Conservation (phyloP, 2,329 filamentous ascomycete genomes). For the Diaporthe ampelina region DNA sequence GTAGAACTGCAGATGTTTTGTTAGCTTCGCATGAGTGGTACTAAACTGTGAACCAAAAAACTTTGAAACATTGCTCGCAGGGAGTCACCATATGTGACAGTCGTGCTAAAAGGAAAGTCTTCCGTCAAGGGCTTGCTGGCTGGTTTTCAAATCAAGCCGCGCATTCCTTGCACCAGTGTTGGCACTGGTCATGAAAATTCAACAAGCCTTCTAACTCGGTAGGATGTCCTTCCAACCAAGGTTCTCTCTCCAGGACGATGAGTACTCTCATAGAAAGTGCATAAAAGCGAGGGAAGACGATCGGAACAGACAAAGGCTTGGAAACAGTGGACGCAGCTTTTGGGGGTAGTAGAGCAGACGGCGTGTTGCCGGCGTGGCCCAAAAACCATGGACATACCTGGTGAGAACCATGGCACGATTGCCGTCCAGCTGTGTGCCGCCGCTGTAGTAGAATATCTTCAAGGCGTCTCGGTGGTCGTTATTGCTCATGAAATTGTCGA, state of each 20-base stretch:
- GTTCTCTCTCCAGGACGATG: background rate
- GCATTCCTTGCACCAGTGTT: background rate
- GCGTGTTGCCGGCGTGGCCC: background rate
- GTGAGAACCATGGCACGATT: constrained; percentile 71
- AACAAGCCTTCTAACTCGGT: background rate
- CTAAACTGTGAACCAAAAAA: background rate
- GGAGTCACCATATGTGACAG: background rate
- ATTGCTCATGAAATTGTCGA: constrained; percentile 67
- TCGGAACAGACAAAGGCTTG: constrained; percentile 40
- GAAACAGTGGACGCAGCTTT: background rate
- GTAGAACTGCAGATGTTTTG: constrained; percentile 57
- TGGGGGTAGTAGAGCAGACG: background rate
- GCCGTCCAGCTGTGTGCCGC: constrained; percentile 66
- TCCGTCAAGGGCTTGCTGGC: background rate
- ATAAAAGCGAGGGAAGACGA: background rate
- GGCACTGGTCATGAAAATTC: background rate
- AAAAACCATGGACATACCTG: constrained; percentile 58
- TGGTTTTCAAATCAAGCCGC: background rate
- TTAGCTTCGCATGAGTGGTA: background rate
- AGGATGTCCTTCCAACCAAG: background rate
- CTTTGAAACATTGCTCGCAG: background rate
- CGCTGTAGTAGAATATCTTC: constrained; percentile 72
- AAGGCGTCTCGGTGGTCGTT: constrained; percentile 68
- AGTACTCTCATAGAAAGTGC: background rate
- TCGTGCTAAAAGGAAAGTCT: background rate